Conservation (phyloP, 2,329 filamentous ascomycete species). For the Calonectria hongkongensis region DNA sequence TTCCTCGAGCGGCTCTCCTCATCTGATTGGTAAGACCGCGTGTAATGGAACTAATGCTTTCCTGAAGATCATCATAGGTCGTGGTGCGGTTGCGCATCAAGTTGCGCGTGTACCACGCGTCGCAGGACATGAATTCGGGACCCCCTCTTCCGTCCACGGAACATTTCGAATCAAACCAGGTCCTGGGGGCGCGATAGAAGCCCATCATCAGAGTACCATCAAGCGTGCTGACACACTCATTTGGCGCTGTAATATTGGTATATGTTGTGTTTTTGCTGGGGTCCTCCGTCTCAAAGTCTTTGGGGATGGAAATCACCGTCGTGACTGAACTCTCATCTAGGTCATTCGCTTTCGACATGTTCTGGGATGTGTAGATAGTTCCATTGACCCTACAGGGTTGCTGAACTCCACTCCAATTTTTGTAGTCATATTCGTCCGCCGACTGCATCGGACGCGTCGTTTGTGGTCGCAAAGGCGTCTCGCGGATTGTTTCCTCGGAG, state of each 20-base stretch:
- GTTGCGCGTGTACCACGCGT: not conserved
- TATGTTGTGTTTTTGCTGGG: not conserved
- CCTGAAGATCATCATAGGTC: not conserved
- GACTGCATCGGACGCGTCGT: not conserved
- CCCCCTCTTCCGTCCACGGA: not conserved
- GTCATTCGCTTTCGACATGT: conserved; percentile 5
- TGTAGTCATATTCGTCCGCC: not conserved
- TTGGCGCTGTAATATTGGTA: conserved; percentile 16
- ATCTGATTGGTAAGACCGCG: not conserved
- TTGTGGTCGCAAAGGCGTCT: not conserved
- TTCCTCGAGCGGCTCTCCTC: not conserved
- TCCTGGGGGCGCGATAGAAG: not conserved
- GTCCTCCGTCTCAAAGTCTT: not conserved
- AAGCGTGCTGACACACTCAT: not conserved
- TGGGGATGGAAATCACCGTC: not conserved
- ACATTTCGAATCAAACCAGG: not conserved
- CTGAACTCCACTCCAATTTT: conserved; percentile 9
- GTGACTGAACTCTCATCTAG: not conserved
- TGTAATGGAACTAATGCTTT: not conserved
- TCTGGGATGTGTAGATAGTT: not conserved
- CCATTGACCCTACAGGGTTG: conserved; percentile 13
- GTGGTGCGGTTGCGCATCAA: conserved; percentile 12
- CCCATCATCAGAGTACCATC: not conserved
- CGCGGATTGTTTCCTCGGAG: not conserved
- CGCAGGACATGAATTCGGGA: not conserved